Base-by-base conservation (phyloP, 768 basidiomycete species). In the Hypholoma fasciculare region DNA sequence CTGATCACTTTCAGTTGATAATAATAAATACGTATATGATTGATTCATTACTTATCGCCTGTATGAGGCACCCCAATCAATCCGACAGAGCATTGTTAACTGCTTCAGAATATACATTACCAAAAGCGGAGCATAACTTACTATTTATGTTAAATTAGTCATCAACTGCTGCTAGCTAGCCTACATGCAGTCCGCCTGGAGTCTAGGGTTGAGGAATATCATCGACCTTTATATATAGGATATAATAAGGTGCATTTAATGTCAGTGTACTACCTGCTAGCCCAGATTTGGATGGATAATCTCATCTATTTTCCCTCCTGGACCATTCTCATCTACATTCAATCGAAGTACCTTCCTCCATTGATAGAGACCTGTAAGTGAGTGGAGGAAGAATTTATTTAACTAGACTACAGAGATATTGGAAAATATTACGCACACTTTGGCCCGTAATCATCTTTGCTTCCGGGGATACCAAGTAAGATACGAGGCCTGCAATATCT, bases 401-500 rank as follows among this genome's bases (percentile, higher is more conserved):
- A 8, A 6, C n/a, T 19, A 7, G 8, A 19, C 13, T 14, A 34
- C 7, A 12, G 12, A 27, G 30, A 34, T 3, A 36, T 27, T 61
- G 20, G 20, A 48, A 23, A 26, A 17, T 1, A 23, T 4, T 49
- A 49, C 48, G 19, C 48, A 6, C 60, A 48, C 27, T 49, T 62
- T 36, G 61, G 7, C 56, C 56, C 19, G 54, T 60, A 36, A 56
- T 56, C 54, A 52, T 60, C 20, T 49, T 38, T 5, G 59, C 54
- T 3, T 56, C 54, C 30, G 49, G 44, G 17, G 59, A 56, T 1
- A 43, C 54, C 11, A 56, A 37, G 48, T 54, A 60, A 38, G 59
- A 46, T 8, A 60, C 59, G n/a, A 56, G 14, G 4, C 49, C 54
- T 26, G 59, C 54, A 40, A 56, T 56, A 48, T 60, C 46, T 4